Percentiles rank a stretch among this genome's conserved stretches.
phyloP scores from a whole-genome alignment of 106 monocot genomes.

The Narthecium ossifragum region DNA sequence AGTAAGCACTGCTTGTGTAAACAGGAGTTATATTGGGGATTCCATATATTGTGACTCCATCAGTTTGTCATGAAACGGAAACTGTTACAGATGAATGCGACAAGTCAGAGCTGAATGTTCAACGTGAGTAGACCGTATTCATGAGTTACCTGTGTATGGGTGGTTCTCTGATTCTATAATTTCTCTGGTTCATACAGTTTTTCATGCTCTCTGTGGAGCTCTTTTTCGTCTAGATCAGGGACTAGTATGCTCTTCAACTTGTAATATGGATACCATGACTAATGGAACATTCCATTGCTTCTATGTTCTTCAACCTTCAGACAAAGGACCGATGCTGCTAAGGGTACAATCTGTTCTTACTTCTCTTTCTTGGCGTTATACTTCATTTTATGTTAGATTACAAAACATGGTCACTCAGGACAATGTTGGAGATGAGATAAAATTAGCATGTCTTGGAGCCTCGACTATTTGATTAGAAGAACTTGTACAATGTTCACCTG shows the following conservation, averaged over 20 bases:
- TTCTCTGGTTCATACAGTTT: conserved; percentile 44
- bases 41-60: conserved; percentile 54
- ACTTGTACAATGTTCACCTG: no score
- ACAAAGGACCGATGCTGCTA: conserved; percentile 62
- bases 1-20: neutral
- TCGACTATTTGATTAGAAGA: no score
- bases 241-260: conserved; percentile 69
- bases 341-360: conserved; percentile 40
- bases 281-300: conserved; percentile 48
- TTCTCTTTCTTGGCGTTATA: neutral
- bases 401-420: no score
- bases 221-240: conserved; percentile 73
- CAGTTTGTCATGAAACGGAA: conserved; percentile 34
- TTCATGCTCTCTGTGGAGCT: conserved; percentile 55
- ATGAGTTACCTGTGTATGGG: neutral
- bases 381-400: neutral
- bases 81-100: conserved; percentile 36
- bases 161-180: conserved; percentile 5
- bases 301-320: conserved; percentile 81
- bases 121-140: conserved; percentile 29
- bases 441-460: no score
- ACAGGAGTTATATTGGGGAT: conserved; percentile 62
- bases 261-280: conserved; percentile 67
- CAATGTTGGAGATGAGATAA: no score
- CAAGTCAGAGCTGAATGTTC: conserved; percentile 46